A percentile compares a stretch with the other conserved stretches of the same genome.
Conservation (phyloP, 176 grass and related monocot genomes). For the Typha latifolia region DNA sequence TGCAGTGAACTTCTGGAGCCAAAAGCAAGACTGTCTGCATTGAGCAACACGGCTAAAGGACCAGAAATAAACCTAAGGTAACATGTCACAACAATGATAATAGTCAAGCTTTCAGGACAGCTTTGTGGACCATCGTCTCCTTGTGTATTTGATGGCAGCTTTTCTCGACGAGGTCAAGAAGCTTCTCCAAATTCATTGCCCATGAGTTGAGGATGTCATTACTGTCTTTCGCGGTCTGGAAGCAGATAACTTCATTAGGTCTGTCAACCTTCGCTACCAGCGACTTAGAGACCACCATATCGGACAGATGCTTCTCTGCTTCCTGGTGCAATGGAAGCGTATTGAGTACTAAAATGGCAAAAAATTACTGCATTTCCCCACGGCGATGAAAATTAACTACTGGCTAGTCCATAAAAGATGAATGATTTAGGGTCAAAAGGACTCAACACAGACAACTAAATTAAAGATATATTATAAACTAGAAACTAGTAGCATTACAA, state of each 20-base stretch:
- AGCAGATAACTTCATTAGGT: conserved; percentile 59
- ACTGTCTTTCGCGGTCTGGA: conserved; percentile 63
- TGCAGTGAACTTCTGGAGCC: no score
- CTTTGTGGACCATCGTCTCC: conserved; percentile 97
- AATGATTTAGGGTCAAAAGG: no score
- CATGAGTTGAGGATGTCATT: conserved; percentile 67
- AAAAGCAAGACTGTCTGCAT: no score
- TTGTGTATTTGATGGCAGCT: conserved; percentile 98
- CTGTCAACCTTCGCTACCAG: conserved; percentile 87
- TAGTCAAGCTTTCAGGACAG: conserved; percentile 49
- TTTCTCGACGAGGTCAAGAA: conserved; percentile 87
- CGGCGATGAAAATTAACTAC: no score
- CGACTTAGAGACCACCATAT: conserved; percentile 86
- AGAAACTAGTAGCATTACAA: no score
- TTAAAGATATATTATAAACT: no score
- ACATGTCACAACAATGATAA: no score
- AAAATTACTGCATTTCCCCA: not conserved
- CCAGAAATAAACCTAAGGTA: no score
- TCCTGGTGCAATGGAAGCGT: conserved; percentile 32
- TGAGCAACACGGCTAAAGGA: no score
- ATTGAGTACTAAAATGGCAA: not conserved
- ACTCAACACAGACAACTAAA: no score
- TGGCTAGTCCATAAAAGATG: no score
- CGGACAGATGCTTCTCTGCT: conserved; percentile 81
- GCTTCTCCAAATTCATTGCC: conserved; percentile 78